Evolutionary conservation across 306 rosid species (phyloP).

Genomic region (Urtica urens): DNA sequence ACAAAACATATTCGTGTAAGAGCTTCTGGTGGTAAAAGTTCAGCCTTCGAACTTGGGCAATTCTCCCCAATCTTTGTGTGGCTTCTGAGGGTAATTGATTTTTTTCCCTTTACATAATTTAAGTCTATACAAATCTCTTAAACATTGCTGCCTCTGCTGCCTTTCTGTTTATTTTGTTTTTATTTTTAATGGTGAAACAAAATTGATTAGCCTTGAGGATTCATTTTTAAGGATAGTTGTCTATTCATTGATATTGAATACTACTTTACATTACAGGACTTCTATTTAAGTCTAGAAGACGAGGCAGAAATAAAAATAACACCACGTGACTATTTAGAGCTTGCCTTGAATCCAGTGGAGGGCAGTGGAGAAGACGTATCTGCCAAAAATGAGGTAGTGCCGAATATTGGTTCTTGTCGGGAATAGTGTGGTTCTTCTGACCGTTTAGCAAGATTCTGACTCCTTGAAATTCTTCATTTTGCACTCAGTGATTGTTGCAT

Average conservation of each 20-base stretch:
- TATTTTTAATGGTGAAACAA: too few relatives aligned
- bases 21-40: conserved; percentile 67
- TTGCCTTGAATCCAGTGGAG: conserved; percentile 71
- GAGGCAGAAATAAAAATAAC: conserved; percentile 76
- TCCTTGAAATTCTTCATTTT: too few relatives aligned
- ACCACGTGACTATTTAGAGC: conserved; percentile 85
- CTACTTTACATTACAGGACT: conserved; percentile 71
- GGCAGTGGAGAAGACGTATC: conserved; percentile 63
- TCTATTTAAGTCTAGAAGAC: conserved; percentile 65
- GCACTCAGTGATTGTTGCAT: too few relatives aligned
- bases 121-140: too few relatives aligned
- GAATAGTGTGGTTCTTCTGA: too few relatives aligned
- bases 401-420: conserved; percentile 6
- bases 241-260: background rate
- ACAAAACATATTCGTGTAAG: conserved; percentile 83
- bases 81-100: conserved; percentile 66
- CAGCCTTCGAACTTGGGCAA: conserved; percentile 78
- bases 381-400: conserved; percentile 71
- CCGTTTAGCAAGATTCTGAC: too few relatives aligned
- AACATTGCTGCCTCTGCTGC: too few relatives aligned
- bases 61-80: conserved; percentile 90
- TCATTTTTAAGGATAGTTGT: background rate
- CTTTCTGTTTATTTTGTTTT: background rate
- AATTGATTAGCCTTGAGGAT: background rate
- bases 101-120: too few relatives aligned